Conservation (phyloP, 352 stramenopile genomes). For the Phytophthora agathidicida region DNA sequence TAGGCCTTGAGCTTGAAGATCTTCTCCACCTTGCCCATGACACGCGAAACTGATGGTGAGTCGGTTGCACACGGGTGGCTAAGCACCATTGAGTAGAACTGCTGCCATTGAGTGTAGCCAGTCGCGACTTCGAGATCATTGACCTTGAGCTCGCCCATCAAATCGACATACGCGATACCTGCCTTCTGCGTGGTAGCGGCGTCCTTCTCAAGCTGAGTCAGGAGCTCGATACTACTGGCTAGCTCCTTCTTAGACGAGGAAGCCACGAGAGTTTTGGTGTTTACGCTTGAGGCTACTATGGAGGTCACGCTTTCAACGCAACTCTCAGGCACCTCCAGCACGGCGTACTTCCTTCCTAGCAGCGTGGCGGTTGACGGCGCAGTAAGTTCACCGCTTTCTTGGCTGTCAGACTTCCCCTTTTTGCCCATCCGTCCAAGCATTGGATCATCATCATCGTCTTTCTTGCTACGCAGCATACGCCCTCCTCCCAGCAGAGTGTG, state of each 20-base stretch:
- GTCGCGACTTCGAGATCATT: constrained; percentile 82
- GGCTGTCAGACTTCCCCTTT: constrained; percentile 38
- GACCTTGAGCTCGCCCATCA: constrained; percentile 77
- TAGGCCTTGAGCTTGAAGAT: constrained; percentile 80
- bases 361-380: constrained; percentile 62
- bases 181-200: constrained; percentile 47
- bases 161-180: constrained; percentile 62
- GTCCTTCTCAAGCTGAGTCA: constrained; percentile 83
- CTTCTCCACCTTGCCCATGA: constrained; percentile 75
- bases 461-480: constrained; percentile 59
- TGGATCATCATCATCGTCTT: constrained; percentile 51
- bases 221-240: constrained; percentile 65
- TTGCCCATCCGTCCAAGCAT: constrained; percentile 46
- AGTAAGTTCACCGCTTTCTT: constrained; percentile 51
- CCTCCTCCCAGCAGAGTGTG: constrained; percentile 32
- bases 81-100: constrained; percentile 55
- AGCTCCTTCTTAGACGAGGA: constrained; percentile 79
- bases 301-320: constrained; percentile 76
- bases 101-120: constrained; percentile 66
- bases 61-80: constrained; percentile 55
- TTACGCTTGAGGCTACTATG: constrained; percentile 44
- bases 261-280: constrained; percentile 67
- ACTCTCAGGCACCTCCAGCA: constrained; percentile 81
- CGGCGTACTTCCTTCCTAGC: constrained; percentile 68
- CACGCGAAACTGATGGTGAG: constrained; percentile 43